A percentile compares a stretch with the other conserved stretches of the same genome.
Evolutionary conservation across 108 stramenopile species (phyloP).

Genomic region (Fistulifera pelliculosa): DNA sequence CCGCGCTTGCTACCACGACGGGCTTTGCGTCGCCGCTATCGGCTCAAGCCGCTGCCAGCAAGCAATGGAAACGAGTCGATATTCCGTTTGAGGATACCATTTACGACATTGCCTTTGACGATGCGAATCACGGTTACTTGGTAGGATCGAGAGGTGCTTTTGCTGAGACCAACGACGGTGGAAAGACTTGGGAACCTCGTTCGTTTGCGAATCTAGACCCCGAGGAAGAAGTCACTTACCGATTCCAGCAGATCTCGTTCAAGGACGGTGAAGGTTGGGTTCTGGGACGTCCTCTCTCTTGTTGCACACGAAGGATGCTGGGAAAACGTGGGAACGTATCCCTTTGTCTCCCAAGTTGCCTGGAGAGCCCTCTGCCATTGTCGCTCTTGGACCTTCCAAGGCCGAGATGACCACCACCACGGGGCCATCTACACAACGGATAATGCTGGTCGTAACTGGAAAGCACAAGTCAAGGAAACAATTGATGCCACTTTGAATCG

Average conservation of each 20-base stretch:
- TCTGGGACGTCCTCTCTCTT: constrained; percentile 92
- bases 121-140: constrained; percentile 86
- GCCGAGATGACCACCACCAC: constrained; percentile 95
- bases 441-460: constrained; percentile 95
- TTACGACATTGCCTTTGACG: constrained; percentile 93
- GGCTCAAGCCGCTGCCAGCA: constrained; percentile 51
- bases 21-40: constrained; percentile 22
- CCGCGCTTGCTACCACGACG: constrained; percentile 31
- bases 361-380: constrained; percentile 87
- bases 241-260: constrained; percentile 83
- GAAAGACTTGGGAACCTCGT: constrained; percentile 86
- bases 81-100: constrained; percentile 86
- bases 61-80: constrained; percentile 68
- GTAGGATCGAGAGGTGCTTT: constrained; percentile 96
- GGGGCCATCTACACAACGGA: constrained; percentile 92
- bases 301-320: constrained; percentile 89
- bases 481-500: constrained; percentile 96
- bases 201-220: constrained; percentile 92
- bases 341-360: constrained; percentile 96
- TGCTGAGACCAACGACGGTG: constrained; percentile 93
- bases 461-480: constrained; percentile 96
- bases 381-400: constrained; percentile 75
- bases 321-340: constrained; percentile 94
- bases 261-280: constrained; percentile 93
- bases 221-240: constrained; percentile 92